Base-by-base conservation (phyloP, 1,284 basidiomycete genomes). In the Fomitiporia mediterranea region DNA sequence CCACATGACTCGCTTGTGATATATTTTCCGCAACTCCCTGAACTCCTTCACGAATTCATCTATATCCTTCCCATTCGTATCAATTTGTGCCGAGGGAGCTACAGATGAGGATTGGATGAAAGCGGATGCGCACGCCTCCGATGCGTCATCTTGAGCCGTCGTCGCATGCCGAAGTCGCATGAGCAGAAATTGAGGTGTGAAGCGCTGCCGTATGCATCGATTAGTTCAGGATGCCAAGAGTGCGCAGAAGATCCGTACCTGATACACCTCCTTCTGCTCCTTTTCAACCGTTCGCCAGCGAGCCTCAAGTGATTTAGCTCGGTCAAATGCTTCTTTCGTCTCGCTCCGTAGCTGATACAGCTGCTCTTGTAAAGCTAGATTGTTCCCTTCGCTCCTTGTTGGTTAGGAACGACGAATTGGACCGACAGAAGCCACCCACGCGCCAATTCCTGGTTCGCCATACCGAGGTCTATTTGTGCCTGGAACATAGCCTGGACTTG, bases 1-100 rank as follows among this genome's bases (percentile, higher is more conserved):
- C 89, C 91, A 95, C 68, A 95, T 86, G 2, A 84, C 84, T 27
- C 94, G 78, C 69, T 94, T 94, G 69, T 97, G 94, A 69, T 94
- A 96, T 15, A 80, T 77, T 72, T 91, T 94, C 62, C 94, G 74
- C 39, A 86, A 70, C 53, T 92, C 91, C 67, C 86, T 92, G 74
- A 94, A 96, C 66, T 93, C 85, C 65, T 77, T 83, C 47, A 95
- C 82, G 63, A 97, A 98, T 44, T 89, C 84, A 60, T 96, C 94
- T 21, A 94, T 80, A 42, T 86, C 86, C 57, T 76, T 78, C 27
- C 77, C 76, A 48, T 67, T 74, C 9, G 67, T 57, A 46, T 57
- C 58, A 1, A 67, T 65, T 5, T 77, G 77, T 57, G 66, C 70
- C 43, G 74, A 56, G 25, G 60, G 63, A 27, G 70, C 66, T 21